phyloP scores from a whole-genome alignment of 2,329 filamentous ascomycete species.

The Xylaria sp. region DNA sequence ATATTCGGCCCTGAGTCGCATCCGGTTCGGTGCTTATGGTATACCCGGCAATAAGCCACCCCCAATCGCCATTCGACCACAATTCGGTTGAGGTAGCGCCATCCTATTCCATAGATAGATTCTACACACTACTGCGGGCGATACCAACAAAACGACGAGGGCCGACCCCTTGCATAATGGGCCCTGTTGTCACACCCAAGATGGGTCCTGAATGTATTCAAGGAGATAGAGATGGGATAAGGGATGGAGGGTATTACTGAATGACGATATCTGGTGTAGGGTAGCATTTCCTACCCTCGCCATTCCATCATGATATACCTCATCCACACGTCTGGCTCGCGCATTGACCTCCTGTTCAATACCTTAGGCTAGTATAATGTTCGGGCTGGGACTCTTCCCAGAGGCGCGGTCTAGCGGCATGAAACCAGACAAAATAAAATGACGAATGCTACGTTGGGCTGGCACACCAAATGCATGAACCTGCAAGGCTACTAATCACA shows the following conservation, averaged over 20 bases:
- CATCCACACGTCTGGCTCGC: conserved; percentile 11
- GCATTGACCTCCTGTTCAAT: conserved; percentile 23
- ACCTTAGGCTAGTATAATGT: neutral
- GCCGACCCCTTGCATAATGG: conserved; percentile 38
- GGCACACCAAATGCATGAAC: conserved; percentile 12
- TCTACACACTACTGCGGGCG: conserved; percentile 14
- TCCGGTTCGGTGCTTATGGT: conserved; percentile 8
- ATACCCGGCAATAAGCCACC: conserved; percentile 24
- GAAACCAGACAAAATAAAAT: conserved; percentile 33
- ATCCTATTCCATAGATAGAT: conserved; percentile 18
- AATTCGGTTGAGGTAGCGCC: conserved; percentile 18
- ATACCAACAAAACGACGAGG: conserved; percentile 19
- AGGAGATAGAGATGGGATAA: conserved; percentile 3
- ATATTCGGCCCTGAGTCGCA: conserved; percentile 18
- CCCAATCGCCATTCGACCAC: conserved; percentile 16
- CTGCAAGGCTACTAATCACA: conserved; percentile 33
- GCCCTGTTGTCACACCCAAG: conserved; percentile 40
- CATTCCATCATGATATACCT: conserved; percentile 12
- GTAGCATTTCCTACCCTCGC: conserved; percentile 20
- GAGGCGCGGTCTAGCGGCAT: conserved; percentile 26
- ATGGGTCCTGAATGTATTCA: conserved; percentile 25
- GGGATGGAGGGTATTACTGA: conserved; percentile 13
- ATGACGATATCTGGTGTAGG: conserved; percentile 17
- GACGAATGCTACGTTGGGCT: conserved; percentile 34
- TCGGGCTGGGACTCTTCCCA: neutral